phyloP scores from a whole-genome alignment of 1,139 yeast species.

The Saccharomycopsis crataegensis region DNA sequence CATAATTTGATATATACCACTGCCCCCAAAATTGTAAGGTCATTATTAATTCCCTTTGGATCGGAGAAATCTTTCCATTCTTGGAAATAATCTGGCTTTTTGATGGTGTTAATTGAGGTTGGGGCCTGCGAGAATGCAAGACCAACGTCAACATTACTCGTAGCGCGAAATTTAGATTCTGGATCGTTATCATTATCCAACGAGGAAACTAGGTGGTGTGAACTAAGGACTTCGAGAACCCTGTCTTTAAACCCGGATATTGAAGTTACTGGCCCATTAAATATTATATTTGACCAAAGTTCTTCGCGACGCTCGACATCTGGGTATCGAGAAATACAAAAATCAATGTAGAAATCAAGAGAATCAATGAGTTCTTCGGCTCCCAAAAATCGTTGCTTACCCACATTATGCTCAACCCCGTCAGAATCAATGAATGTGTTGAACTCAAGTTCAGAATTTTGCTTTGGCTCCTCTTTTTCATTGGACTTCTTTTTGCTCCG shows the following conservation, averaged over 20 bases:
- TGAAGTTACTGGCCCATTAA: constrained; percentile 69
- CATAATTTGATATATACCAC: constrained; percentile 83
- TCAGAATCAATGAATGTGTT: constrained; percentile 58
- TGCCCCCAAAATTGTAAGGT: constrained; percentile 74
- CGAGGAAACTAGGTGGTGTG: constrained; percentile 44
- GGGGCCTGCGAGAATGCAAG: constrained; percentile 62
- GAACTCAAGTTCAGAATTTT: constrained; percentile 54
- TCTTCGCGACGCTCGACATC: constrained; percentile 73
- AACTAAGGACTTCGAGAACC: constrained; percentile 49
- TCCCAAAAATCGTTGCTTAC: constrained; percentile 85
- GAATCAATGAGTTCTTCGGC: constrained; percentile 47
- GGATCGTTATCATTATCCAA: constrained; percentile 28
- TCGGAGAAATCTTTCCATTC: constrained; percentile 66
- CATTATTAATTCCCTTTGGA: constrained; percentile 59
- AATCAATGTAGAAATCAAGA: constrained; percentile 49
- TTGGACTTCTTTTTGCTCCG: constrained; percentile 25
- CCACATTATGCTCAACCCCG: constrained; percentile 54
- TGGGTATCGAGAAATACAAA: constrained; percentile 46
- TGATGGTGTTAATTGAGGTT: constrained; percentile 56
- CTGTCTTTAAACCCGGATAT: constrained; percentile 76
- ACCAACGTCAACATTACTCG: constrained; percentile 26
- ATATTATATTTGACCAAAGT: constrained; percentile 76
- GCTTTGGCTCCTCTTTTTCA: constrained; percentile 30
- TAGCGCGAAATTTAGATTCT: constrained; percentile 30
- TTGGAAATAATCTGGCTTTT: constrained; percentile 86